Percentiles rank a stretch among this genome's conserved stretches.
Evolutionary conservation across 148 eudicot species (phyloP).

Genomic region (Vaccinium macrocarpon): DNA sequence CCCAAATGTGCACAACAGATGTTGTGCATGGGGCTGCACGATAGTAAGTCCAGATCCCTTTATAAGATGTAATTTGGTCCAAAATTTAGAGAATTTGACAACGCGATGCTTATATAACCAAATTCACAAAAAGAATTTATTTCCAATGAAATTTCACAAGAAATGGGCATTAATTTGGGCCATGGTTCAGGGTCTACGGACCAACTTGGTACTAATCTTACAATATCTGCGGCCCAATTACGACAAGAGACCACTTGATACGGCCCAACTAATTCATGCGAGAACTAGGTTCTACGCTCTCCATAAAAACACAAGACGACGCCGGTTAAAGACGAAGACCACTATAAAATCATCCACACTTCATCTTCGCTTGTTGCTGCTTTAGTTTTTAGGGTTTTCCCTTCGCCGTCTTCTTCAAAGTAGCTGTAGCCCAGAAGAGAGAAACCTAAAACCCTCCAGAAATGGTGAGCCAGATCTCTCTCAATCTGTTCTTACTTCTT

Average conservation of each 20-base stretch:
- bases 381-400: neutral
- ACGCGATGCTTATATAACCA: no score
- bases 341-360: neutral
- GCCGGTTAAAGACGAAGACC: neutral
- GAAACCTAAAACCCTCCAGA: neutral
- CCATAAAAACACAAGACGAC: neutral
- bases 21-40: no score
- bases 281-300: neutral
- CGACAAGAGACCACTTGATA: neutral
- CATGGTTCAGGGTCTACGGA: neutral
- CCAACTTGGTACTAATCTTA: neutral
- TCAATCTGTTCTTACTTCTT: neutral
- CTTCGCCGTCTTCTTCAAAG: neutral
- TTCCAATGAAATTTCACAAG: no score
- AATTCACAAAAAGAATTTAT: no score
- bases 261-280: neutral
- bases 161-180: no score
- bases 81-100: no score
- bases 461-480: slow-evolving; percentile 16
- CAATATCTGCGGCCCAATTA: neutral
- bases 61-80: no score
- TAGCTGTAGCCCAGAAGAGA: neutral
- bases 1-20: no score
- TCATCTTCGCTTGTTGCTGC: neutral
- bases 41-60: no score